A percentile compares a stretch with the other conserved stretches of the same genome.
Evolutionary conservation across 306 rosid genomes (phyloP).

Genomic region (Glycine tomentella): DNA sequence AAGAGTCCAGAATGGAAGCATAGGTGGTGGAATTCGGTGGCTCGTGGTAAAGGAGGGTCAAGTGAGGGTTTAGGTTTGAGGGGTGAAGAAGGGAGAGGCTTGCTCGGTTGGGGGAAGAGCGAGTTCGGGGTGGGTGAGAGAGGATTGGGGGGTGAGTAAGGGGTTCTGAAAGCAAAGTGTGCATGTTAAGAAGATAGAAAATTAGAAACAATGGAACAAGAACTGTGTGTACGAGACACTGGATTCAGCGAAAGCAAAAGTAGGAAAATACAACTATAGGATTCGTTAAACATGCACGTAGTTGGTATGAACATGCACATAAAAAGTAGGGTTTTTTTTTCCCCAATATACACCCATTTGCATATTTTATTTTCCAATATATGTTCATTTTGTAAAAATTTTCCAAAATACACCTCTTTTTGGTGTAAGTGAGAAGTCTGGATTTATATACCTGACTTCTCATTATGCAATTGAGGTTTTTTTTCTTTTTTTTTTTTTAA

Average conservation of each 20-base stretch:
- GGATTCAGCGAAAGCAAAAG: neutral
- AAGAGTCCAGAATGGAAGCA: slow-evolving; percentile 55
- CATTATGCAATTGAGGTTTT: too few species aligned
- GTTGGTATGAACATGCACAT: too few species aligned
- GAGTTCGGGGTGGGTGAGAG: slow-evolving; percentile 2
- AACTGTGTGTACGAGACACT: neutral
- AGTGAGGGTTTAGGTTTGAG: slow-evolving; percentile 24
- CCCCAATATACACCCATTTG: too few species aligned
- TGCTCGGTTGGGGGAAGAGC: neutral
- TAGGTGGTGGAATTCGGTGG: slow-evolving; percentile 51
- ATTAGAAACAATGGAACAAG: neutral
- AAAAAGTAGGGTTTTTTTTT: too few species aligned
- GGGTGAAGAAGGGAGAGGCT: slow-evolving; percentile 32
- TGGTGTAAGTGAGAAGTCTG: too few species aligned
- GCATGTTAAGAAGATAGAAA: slow-evolving; percentile 12
- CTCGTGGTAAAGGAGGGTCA: neutral
- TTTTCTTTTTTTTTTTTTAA: too few species aligned
- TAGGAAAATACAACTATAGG: too few species aligned
- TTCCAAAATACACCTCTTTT: too few species aligned
- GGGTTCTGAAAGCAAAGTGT: neutral
- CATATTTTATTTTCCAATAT: too few species aligned
- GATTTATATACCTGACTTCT: too few species aligned
- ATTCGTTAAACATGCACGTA: too few species aligned
- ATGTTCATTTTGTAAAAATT: too few species aligned
- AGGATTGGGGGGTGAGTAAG: neutral